A percentile compares a stretch with the other conserved stretches of the same genome.
Conservation (phyloP, 2,329 filamentous ascomycete species). For the Beauveria asiatica region DNA sequence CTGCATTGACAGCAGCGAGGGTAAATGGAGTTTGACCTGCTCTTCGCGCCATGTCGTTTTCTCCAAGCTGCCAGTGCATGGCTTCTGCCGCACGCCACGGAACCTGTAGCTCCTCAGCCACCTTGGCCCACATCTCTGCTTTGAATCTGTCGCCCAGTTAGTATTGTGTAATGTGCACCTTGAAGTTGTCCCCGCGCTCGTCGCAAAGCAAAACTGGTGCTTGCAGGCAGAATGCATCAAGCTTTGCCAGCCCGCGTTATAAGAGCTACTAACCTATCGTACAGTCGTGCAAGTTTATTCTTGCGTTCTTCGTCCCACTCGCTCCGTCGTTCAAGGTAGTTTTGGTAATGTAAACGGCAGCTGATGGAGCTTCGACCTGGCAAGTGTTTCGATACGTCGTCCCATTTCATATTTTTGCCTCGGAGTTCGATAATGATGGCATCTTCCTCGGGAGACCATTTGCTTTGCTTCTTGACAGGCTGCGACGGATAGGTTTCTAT, state of each 20-base stretch:
- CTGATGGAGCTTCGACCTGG: conserved; percentile 90
- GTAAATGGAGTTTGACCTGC: conserved; percentile 85
- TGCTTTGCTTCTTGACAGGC: conserved; percentile 88
- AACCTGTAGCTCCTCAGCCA: conserved; percentile 88
- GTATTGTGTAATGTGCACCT: not conserved
- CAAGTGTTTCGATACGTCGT: conserved; percentile 87
- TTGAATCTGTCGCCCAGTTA: conserved; percentile 63
- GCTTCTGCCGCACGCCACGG: conserved; percentile 94
- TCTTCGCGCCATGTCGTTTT: conserved; percentile 85
- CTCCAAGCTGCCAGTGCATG: conserved; percentile 96
- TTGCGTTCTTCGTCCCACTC: conserved; percentile 98
- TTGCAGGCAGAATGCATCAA: conserved; percentile 14
- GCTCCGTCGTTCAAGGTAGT: conserved; percentile 85
- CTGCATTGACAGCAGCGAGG: conserved; percentile 48
- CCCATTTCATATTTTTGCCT: conserved; percentile 94
- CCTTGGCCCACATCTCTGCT: conserved; percentile 94
- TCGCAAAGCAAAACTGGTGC: not conserved
- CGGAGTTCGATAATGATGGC: conserved; percentile 87
- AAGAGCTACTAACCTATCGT: conserved; percentile 67
- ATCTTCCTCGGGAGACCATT: conserved; percentile 93
- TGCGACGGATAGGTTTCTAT: conserved; percentile 52
- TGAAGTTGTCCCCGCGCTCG: not conserved
- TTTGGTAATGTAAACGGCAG: conserved; percentile 91
- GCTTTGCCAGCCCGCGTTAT: not conserved
- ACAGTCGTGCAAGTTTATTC: conserved; percentile 88